These are phyloP conservation scores for Trametes coccinea DNA, from an alignment of 768 basidiomycete genomes.

Conservation along the genomic window DNA sequence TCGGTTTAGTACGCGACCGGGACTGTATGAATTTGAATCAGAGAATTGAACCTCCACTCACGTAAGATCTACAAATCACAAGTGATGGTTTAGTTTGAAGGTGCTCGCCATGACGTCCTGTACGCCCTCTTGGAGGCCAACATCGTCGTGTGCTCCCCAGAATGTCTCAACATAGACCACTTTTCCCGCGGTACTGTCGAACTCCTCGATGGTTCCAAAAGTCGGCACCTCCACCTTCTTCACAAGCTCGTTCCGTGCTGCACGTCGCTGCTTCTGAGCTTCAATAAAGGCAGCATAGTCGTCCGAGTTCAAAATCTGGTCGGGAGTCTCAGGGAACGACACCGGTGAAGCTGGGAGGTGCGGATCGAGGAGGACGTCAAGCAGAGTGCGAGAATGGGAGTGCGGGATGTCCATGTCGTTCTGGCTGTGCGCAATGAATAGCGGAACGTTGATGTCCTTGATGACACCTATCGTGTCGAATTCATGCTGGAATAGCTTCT, in stretches of 20 bases:
- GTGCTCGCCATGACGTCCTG: constrained; percentile 52
- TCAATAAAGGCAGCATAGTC: constrained; percentile 47
- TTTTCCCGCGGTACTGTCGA: constrained; percentile 42
- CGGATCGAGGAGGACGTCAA: constrained; percentile 65
- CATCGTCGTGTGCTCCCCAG: constrained; percentile 58
- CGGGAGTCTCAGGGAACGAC: constrained; percentile 35
- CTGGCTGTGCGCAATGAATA: constrained; percentile 72
- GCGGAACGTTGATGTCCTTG: constrained; percentile 60
- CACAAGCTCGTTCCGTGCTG: constrained; percentile 47
- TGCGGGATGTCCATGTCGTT: constrained; percentile 76
- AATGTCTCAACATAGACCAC: constrained; percentile 59
- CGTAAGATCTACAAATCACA: too few species aligned
- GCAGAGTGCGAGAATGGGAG: constrained; percentile 66
- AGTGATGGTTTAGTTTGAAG: constrained; percentile 23
- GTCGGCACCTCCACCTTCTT: constrained; percentile 44
- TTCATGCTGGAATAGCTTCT: constrained; percentile 51
- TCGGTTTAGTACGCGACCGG: too few species aligned
- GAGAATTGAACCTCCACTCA: too few species aligned
- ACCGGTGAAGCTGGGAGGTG: constrained; percentile 52
- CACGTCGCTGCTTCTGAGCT: constrained; percentile 42
- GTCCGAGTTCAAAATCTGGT: constrained; percentile 33
- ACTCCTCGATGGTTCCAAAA: constrained; percentile 57
- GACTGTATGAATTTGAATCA: too few species aligned
- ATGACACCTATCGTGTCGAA: constrained; percentile 67
- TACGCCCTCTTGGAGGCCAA: constrained; percentile 65